Evolutionary conservation across 78 protist species (phyloP).

Genomic region (Blattamonas nauphoetae): DNA sequence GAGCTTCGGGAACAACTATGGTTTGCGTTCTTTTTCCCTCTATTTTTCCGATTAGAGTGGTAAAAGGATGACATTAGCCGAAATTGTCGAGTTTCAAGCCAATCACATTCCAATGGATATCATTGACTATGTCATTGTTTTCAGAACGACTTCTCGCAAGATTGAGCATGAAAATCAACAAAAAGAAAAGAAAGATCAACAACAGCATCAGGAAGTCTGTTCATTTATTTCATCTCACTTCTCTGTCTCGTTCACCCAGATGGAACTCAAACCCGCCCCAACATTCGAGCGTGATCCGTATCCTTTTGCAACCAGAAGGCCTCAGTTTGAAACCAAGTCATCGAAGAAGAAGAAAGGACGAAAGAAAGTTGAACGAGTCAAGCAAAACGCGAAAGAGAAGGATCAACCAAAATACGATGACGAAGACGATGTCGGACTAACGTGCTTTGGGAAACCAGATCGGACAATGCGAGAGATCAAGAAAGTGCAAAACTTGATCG

Average conservation of each 20-base stretch:
- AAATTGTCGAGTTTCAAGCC: too few species aligned
- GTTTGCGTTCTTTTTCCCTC: background rate
- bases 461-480: background rate
- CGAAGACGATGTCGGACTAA: background rate
- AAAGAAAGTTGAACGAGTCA: background rate
- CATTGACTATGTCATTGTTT: too few species aligned
- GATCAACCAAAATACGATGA: background rate
- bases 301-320: background rate
- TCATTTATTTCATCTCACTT: too few species aligned
- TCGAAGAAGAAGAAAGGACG: background rate
- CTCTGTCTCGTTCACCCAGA: too few species aligned
- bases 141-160: too few species aligned
- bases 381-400: background rate
- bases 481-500: background rate
- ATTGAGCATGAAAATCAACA: too few species aligned
- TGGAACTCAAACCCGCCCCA: too few species aligned
- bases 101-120: too few species aligned
- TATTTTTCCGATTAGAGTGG: background rate
- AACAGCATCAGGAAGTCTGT: too few species aligned
- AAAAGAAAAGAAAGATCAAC: too few species aligned
- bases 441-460: background rate
- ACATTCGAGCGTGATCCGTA: background rate
- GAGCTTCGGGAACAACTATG: background rate
- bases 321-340: background rate
- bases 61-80: too few species aligned